These are phyloP conservation scores for Adansonia grandidieri DNA, from an alignment of 441 rosid species.

Conservation along the genomic window DNA sequence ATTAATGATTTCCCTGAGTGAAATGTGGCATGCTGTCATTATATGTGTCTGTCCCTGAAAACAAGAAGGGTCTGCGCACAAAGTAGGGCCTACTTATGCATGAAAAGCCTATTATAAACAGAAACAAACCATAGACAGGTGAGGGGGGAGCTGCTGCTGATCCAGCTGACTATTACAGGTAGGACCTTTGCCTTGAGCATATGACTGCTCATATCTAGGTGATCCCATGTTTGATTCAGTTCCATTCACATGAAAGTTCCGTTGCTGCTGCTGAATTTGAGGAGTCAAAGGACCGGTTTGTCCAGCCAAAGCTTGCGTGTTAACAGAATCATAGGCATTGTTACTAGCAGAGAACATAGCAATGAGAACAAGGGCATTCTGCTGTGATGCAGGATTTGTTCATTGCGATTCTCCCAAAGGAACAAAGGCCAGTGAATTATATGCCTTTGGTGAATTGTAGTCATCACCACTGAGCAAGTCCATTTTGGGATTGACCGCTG, in stretches of 20 bases:
- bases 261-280: slow-evolving; percentile 67
- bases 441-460: slow-evolving; percentile 64
- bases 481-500: slow-evolving; percentile 60
- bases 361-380: slow-evolving; percentile 85
- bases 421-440: slow-evolving; percentile 73
- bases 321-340: slow-evolving; percentile 51
- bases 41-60: not conserved
- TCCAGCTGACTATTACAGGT: slow-evolving; percentile 75
- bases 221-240: slow-evolving; percentile 53
- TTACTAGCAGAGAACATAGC: slow-evolving; percentile 77
- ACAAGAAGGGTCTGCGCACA: too few relatives aligned
- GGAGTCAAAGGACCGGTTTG: slow-evolving; percentile 50
- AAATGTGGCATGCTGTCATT: slow-evolving; percentile 8
- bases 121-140: slow-evolving; percentile 66
- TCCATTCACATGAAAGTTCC: slow-evolving; percentile 71
- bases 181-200: slow-evolving; percentile 55
- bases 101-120: slow-evolving; percentile 9
- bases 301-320: slow-evolving; percentile 40
- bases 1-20: not conserved
- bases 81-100: too few relatives aligned
- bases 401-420: slow-evolving; percentile 71
- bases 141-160: slow-evolving; percentile 68
- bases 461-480: slow-evolving; percentile 96
- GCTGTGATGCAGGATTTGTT: slow-evolving; percentile 60
- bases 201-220: slow-evolving; percentile 67